Evolutionary conservation across 352 stramenopile genomes (phyloP).

Genomic region (Hyphochytrium catenoides): DNA sequence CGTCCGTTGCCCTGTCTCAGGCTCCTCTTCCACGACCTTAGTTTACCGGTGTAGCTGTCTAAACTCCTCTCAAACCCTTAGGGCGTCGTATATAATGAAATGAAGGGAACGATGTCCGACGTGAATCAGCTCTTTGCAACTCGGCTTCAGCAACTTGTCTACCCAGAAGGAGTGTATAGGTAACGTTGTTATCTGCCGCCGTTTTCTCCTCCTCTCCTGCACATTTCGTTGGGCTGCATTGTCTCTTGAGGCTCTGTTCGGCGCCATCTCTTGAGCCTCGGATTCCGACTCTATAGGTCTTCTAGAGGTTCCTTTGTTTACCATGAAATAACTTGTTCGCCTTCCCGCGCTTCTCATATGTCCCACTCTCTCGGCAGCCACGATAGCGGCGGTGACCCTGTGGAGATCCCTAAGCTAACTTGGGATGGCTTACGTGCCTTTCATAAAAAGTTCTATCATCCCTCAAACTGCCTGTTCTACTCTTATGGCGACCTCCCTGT

Average conservation of each 20-base stretch:
- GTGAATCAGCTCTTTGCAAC: constrained; percentile 75
- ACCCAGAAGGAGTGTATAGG: constrained; percentile 70
- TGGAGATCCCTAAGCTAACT: constrained; percentile 33
- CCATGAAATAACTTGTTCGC: too few species aligned
- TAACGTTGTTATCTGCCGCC: constrained; percentile 52
- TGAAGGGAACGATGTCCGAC: constrained; percentile 94
- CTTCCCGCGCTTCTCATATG: too few species aligned
- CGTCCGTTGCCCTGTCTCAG: not conserved
- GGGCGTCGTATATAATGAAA: constrained; percentile 99
- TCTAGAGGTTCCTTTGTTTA: constrained; percentile 5
- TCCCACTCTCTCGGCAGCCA: constrained; percentile 34
- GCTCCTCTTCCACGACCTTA: constrained; percentile 6
- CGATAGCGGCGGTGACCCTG: constrained; percentile 43
- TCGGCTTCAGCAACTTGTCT: constrained; percentile 67
- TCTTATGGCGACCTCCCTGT: constrained; percentile 62
- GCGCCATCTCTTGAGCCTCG: constrained; percentile 5
- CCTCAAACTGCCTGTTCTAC: constrained; percentile 64
- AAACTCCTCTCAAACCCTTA: constrained; percentile 1
- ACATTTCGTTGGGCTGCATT: constrained; percentile 60
- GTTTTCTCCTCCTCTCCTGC: constrained; percentile 49
- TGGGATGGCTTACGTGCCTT: constrained; percentile 49
- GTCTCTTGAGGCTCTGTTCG: constrained; percentile 7
- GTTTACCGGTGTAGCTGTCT: constrained; percentile 8
- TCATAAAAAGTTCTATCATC: constrained; percentile 57
- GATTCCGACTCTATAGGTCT: constrained; percentile 2